Conservation (phyloP, 2,329 filamentous ascomycete genomes). For the Gnomoniopsis sp. region DNA sequence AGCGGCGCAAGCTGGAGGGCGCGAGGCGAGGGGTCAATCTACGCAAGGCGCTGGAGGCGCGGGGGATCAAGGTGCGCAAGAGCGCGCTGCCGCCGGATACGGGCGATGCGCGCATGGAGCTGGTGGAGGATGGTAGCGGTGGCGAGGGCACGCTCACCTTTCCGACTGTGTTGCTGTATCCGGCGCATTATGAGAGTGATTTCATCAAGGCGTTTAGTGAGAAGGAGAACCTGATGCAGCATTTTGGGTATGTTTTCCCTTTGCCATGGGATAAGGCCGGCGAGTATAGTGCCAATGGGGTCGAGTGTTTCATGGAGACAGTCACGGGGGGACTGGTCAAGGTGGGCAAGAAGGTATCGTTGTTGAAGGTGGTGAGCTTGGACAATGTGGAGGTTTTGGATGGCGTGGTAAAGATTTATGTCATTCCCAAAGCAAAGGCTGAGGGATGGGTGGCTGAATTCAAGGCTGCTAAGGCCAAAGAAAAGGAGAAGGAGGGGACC, state of each 20-base stretch:
- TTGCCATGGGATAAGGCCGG: slow-evolving; percentile 75
- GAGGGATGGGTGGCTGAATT: slow-evolving; percentile 79
- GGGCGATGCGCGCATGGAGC: slow-evolving; percentile 72
- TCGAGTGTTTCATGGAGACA: slow-evolving; percentile 92
- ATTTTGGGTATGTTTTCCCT: slow-evolving; percentile 82
- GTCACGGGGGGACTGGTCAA: slow-evolving; percentile 76
- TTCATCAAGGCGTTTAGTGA: slow-evolving; percentile 88
- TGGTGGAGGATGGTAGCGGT: slow-evolving; percentile 71
- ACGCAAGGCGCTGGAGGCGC: slow-evolving; percentile 60
- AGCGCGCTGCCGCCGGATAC: slow-evolving; percentile 77
- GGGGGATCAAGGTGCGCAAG: slow-evolving; percentile 65
- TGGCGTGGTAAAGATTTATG: slow-evolving; percentile 75
- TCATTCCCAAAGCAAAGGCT: slow-evolving; percentile 70
- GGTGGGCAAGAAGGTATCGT: slow-evolving; percentile 77
- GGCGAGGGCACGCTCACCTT: slow-evolving; percentile 65
- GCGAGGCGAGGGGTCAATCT: slow-evolving; percentile 59
- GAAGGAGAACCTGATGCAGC: slow-evolving; percentile 68
- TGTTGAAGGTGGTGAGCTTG: slow-evolving; percentile 70
- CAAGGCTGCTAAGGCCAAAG: slow-evolving; percentile 67
- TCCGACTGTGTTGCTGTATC: slow-evolving; percentile 82
- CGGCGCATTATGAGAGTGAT: slow-evolving; percentile 75
- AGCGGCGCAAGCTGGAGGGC: slow-evolving; percentile 47
- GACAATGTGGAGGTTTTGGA: slow-evolving; percentile 87
- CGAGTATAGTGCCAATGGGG: slow-evolving; percentile 61
- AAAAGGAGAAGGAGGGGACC: slow-evolving; percentile 31